Base-by-base conservation (phyloP, 2,329 filamentous ascomycete species). In the Ophiosphaerella narmari region DNA sequence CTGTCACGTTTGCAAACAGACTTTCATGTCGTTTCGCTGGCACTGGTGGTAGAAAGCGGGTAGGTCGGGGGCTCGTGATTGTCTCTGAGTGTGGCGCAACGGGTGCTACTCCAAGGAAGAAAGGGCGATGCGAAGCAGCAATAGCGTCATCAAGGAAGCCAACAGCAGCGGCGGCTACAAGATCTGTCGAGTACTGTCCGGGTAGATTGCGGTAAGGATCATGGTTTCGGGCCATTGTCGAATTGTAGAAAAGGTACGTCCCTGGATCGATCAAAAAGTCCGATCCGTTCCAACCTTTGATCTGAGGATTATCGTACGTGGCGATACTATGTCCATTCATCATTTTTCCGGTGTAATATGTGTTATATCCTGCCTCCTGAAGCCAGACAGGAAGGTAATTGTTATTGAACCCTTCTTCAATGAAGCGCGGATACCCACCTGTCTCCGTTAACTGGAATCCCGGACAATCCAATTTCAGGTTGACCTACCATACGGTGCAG, bases 271-370 rank as follows among this genome's bases (percentile, higher is more conserved):
- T 74, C 1, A 88, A 73, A 13, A 62, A 63, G n/a, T 65, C 62
- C 1, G 80, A 83, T 7, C 76, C 78, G 11, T 78, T 87, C 77
- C 83, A 89, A 0, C 86, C 86, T 1, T 76, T 77, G 0, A 81
- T 77, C 36, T 73, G 78, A 0, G 86, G 81, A 4, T 76, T 74
- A 62, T 86, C 73, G 63, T 88, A 90, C 50, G 87, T 89, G 0
- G 77, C 62, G 1, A 82, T 75, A 0, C 75, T 82, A 43, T 89
- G 86, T 0, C 80, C 77, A 57, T 90, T 90, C 73, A 87, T 86
- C 4, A 89, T 75, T 64, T 91, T 90, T n/a, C 86, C 88, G 0
- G 82, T 83, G 60, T 90, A 90, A 62, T 88, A 89, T 0, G 87
- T 89, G 56, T 83, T 82, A 64, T 90, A 90, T 0, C 86, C 86